Percentiles rank a stretch among this genome's conserved stretches.
Evolutionary conservation across 768 basidiomycete species (phyloP).

Genomic region (Strobilomyces dryophilus): DNA sequence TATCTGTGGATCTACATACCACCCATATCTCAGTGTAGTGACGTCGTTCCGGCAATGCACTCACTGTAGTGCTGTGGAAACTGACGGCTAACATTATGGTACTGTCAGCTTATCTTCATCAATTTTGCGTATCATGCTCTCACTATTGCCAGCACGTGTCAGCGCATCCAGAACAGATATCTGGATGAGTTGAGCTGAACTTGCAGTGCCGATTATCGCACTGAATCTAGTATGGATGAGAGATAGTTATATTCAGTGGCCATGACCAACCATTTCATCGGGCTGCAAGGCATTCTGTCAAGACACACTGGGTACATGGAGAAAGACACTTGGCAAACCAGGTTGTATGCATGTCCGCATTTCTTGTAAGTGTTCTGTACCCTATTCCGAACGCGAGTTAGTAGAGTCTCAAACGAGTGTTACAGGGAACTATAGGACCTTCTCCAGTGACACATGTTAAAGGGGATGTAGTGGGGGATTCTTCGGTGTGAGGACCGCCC

Average conservation of each 20-base stretch:
- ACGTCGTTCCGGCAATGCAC: slow-evolving; percentile 24
- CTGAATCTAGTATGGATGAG: slow-evolving; percentile 45
- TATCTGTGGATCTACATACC: slow-evolving; percentile 33
- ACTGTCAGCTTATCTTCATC: slow-evolving; percentile 21
- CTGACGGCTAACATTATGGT: slow-evolving; percentile 47
- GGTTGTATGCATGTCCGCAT: slow-evolving; percentile 52
- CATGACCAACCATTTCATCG: slow-evolving; percentile 50
- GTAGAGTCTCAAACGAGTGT: slow-evolving; percentile 11
- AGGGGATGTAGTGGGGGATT: slow-evolving; percentile 21
- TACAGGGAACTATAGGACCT: slow-evolving; percentile 42
- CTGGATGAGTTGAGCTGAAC: slow-evolving; percentile 64
- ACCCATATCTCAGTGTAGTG: slow-evolving; percentile 13
- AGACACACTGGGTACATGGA: slow-evolving; percentile 6
- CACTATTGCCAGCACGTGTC: slow-evolving; percentile 77
- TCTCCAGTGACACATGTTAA: slow-evolving; percentile 66
- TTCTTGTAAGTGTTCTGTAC: slow-evolving; percentile 58
- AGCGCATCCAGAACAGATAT: slow-evolving; percentile 54
- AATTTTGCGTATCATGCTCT: slow-evolving; percentile 26
- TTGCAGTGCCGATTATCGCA: slow-evolving; percentile 66
- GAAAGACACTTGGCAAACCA: slow-evolving; percentile 38
- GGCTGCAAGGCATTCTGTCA: slow-evolving; percentile 38
- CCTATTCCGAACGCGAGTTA: slow-evolving; percentile 34
- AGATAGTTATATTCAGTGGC: slow-evolving; percentile 1
- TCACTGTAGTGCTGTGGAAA: slow-evolving; percentile 69
- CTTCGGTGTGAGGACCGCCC: not conserved